Percentiles rank a stretch among this genome's conserved stretches.
These are phyloP conservation scores for Colletotrichum sp. DNA, from an alignment of 2,329 filamentous ascomycete species.

Conservation along the genomic window DNA sequence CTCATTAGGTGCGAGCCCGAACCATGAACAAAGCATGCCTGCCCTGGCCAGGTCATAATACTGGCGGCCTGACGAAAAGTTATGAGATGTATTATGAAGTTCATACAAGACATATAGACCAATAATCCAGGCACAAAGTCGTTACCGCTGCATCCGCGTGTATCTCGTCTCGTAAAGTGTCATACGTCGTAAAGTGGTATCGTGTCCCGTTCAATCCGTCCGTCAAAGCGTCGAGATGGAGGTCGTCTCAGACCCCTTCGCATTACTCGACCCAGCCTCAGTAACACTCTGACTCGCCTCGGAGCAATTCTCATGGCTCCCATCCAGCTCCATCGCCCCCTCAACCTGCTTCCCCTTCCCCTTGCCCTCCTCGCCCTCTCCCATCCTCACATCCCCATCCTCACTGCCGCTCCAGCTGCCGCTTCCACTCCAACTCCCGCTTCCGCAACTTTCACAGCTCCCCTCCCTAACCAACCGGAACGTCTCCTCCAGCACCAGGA, in stretches of 20 bases:
- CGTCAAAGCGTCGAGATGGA: conserved; percentile 34
- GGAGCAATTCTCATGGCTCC: conserved; percentile 31
- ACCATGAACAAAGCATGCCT: not conserved
- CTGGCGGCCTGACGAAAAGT: not conserved
- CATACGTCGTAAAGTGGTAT: conserved; percentile 21
- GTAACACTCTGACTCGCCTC: conserved; percentile 42
- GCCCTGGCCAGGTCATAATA: not conserved
- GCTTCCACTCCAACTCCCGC: conserved; percentile 31
- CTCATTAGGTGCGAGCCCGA: not conserved
- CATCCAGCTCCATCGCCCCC: conserved; percentile 19
- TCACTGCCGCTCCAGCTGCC: conserved; percentile 42
- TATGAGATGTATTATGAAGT: not conserved
- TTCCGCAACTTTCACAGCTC: conserved; percentile 29
- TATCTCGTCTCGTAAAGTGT: not conserved
- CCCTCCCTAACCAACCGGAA: conserved; percentile 55
- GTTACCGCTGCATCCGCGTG: not conserved
- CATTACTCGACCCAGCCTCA: conserved; percentile 39
- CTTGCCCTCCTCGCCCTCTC: conserved; percentile 18
- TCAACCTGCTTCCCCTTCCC: conserved; percentile 24
- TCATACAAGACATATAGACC: not conserved
- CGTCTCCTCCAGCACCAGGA: conserved; percentile 69
- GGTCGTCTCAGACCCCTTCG: conserved; percentile 42
- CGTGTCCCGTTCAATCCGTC: conserved; percentile 20
- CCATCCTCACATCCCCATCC: conserved; percentile 18
- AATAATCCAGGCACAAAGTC: not conserved